Base-by-base conservation (phyloP, 257 asterid genomes). In the Striga asiatica region DNA sequence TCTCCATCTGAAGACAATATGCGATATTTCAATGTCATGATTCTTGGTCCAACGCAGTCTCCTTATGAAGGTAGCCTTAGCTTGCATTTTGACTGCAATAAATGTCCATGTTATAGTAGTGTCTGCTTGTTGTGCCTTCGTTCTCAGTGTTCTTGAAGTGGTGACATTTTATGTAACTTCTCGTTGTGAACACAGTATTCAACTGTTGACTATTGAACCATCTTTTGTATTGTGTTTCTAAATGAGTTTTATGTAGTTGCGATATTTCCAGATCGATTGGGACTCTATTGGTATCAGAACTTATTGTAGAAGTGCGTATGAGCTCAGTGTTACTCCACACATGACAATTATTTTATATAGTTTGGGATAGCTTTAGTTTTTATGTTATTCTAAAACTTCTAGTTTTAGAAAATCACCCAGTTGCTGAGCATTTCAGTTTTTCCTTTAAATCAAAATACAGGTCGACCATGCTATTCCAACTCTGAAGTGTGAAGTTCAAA, bases 11-110 rank as follows among this genome's bases (percentile, higher is more conserved):
- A 92, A 67, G 97, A 92, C 17, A 92, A 92, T 50, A 92, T 92
- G 99, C 93, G 97, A 21, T 85, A 92, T 53, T 92, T 92, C 72
- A 92, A 92, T 71, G 99, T 92, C 54, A 92, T 92, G 99, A 83
- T 92, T 72, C 99, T 92, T 64, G 99, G 99, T 54, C 99, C 99
- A 43, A 61, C 94, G 6, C 99, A 92, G 56, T 92, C 99, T 62
- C 99, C 99, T 55, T 92, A 88, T 68, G 99, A 92, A 92, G 99
- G 99, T 88, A 54, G 54, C 21, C 46, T 2, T 18, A 49, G 54
- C 45, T 56, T 37, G 35, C 42, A 16, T 54, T 9, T 56, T 29
- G 8, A 10, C 8, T 29, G 5, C 35, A 29, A 10, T 29, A 29
- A 13, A 41, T 41, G 5, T 10, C 1, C 47, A 10, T 35, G 38